Evolutionary conservation across 768 basidiomycete genomes (phyloP), one percentile per base, ranked within the genome.

Genomic region (Collybia mongolica): DNA sequence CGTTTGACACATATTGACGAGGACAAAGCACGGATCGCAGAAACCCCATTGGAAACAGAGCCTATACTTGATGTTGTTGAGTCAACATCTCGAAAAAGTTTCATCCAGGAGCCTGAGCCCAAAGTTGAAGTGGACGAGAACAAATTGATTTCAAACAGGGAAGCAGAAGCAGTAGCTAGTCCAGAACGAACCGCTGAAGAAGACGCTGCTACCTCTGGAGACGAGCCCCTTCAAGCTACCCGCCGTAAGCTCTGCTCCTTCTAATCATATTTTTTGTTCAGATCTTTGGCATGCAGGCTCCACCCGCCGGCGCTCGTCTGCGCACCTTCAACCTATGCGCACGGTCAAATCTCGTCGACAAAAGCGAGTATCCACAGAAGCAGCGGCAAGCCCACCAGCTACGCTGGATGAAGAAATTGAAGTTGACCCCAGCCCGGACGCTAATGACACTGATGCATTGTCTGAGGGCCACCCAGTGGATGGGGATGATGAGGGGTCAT

Each of bases 251-350:
- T 39, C 12, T 50, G 12, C 26, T 12, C 40, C 8, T 50, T 48
- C 14, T 36, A 35, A 22, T 37, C 41, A n/a, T 36, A 41, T n/a
- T 1, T 22, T 1, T 47, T 11, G 9, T 38, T 24, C 48, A 44
- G 8, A 18, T n/a, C 32, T 41, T 48, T 18, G 35, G 18, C 22
- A 26, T 32, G 46, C 40, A 74, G 76, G 73, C 29, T 74, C 75
- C 5, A 65, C 71, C 32, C 70, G 74, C 26, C 70, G 68, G 41
- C 69, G 72, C 22, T 64, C 69, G 29, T 55, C 65, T 15, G 55
- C 61, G 2, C 64, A 66, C 42, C 65, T 63, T 8, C 55, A 62
- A 15, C 62, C 58, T 40, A 62, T 58, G 22, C 61, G 64, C 26
- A 55, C 55, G 35, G 57, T 58, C 19, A 65, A 68, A 41, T 55